phyloP scores from a whole-genome alignment of 257 asterid species.

The Lycium ferocissimum region DNA sequence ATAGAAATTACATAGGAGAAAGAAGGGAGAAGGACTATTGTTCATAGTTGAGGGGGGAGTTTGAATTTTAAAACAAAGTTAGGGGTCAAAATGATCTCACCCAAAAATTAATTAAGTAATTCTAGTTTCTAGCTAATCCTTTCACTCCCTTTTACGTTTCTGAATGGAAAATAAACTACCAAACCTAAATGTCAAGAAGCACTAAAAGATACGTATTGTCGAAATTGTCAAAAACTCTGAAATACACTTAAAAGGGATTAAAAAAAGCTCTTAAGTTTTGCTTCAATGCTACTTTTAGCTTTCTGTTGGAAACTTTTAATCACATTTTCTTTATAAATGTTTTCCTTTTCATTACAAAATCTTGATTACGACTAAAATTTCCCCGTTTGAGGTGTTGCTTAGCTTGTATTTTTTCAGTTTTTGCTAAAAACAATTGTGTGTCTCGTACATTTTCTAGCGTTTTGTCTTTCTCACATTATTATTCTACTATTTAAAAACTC shows the following conservation, averaged over 20 bases:
- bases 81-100: too few relatives aligned
- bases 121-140: too few relatives aligned
- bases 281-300: neutral
- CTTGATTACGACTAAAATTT: neutral
- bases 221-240: neutral
- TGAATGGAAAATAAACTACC: too few relatives aligned
- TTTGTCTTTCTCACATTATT: neutral
- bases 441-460: neutral
- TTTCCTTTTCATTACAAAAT: neutral
- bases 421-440: neutral
- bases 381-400: neutral
- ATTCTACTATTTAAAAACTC: too few relatives aligned
- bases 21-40: too few relatives aligned
- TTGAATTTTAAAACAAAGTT: too few relatives aligned
- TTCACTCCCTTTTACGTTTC: too few relatives aligned
- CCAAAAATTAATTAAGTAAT: too few relatives aligned
- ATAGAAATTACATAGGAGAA: too few relatives aligned
- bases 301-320: neutral
- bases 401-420: neutral
- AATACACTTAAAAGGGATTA: neutral
- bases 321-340: neutral
- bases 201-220: neutral
- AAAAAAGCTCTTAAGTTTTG: neutral
- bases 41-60: too few relatives aligned
- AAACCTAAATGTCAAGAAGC: too few relatives aligned